Base-by-base conservation (phyloP, 129 eudicot species). In the Pseudognaphalium luteoalbum region DNA sequence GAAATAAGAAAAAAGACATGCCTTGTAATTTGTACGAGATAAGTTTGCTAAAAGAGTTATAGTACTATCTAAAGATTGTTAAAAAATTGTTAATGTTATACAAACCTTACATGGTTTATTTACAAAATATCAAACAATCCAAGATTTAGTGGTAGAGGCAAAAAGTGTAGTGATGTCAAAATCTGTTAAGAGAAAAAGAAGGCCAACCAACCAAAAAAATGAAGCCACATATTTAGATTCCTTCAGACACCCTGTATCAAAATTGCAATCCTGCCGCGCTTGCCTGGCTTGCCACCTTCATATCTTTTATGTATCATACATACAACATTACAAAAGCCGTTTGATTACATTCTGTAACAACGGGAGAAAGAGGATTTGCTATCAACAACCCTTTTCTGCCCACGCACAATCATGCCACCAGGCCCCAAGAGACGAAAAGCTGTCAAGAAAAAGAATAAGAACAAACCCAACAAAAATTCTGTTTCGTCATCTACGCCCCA, bases 391-490 rank as follows among this genome's bases (percentile, higher is more conserved):
- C 28, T 17, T 69, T 12, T 63, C 76, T 71, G 42, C 57, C 63
- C 39, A 6, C 62, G 15, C 39, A 30, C 65, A 73, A 87, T 76
- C 91, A 93, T 93, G 96, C 95, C 98, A 42, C 71, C 89, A 56
- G 96, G 96, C 72, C 78, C 89, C 61, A 88, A 87, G 79, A 90
- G 85, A 86, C 80, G 96, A 75, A 90, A 88, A 76, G 85, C 95
- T 71, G 86, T 89, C 77, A 86, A 82, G 89, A 93, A 87, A 73
- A 92, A 85, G 89, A 76, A 66, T 12, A 80, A 80, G 70, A 1
- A 37, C 35, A 72, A 72, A 73, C 16, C 37, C 58, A 22, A 75
- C 82, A 72, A 56, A 83, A 68, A 51, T 59, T 64, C 76, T 6
- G 15, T 2, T 73, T 73, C 83, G 44, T 66, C 79, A 42, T 28